These are phyloP conservation scores for Pseudogymnoascus sp. DNA, from an alignment of 2,329 filamentous ascomycete genomes.

Conservation along the genomic window DNA sequence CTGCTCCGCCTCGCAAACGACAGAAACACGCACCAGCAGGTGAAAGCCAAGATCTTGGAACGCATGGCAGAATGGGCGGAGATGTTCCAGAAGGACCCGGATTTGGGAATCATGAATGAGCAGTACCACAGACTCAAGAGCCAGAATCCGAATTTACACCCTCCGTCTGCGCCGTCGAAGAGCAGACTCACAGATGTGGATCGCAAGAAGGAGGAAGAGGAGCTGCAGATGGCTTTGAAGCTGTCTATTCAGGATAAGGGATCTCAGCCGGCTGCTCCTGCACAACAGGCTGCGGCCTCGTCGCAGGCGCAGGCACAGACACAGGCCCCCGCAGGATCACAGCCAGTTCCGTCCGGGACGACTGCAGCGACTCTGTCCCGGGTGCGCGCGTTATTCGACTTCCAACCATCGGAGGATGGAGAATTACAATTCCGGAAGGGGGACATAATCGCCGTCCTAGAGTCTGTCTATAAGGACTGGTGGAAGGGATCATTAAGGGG, in stretches of 20 bases:
- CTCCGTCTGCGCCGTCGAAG: constrained; percentile 90
- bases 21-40: constrained; percentile 90
- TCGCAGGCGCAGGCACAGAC: constrained; percentile 33
- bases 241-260: constrained; percentile 87
- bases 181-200: constrained; percentile 83
- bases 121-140: constrained; percentile 82
- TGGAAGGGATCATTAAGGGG: constrained; percentile 94
- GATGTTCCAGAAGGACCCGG: constrained; percentile 84
- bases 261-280: constrained; percentile 44
- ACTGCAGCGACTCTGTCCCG: constrained; percentile 94
- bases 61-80: constrained; percentile 94
- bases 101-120: constrained; percentile 95
- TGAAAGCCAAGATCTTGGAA: constrained; percentile 95
- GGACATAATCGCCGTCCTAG: constrained; percentile 92
- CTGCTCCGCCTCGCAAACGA: constrained; percentile 86
- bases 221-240: constrained; percentile 90
- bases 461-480: constrained; percentile 99
- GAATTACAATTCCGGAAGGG: constrained; percentile 96
- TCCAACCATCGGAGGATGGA: constrained; percentile 85
- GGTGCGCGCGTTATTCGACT: constrained; percentile 89
- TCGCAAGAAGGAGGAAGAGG: constrained; percentile 91
- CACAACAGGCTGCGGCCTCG: constrained; percentile 28
- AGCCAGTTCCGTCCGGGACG: constrained; percentile 68
- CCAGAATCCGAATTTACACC: constrained; percentile 78
- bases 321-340: constrained; percentile 36